phyloP scores from a whole-genome alignment of 108 stramenopile genomes.

The Pseudonitzschia multistriata region DNA sequence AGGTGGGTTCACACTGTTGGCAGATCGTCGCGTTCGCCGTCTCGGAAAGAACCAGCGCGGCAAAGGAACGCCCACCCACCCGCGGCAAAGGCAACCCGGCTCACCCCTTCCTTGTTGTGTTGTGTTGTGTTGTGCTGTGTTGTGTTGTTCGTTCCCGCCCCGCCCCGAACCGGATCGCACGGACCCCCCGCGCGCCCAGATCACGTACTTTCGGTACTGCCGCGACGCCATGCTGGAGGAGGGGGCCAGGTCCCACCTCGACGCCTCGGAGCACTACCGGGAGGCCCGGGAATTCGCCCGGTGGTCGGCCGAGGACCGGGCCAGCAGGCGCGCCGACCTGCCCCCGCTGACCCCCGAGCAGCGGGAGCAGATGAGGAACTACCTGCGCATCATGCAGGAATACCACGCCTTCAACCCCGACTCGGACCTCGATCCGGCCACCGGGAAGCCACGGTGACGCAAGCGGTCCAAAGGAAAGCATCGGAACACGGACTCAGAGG shows the following conservation, averaged over 20 bases:
- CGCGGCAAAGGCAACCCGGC: too few relatives aligned
- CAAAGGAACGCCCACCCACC: too few relatives aligned
- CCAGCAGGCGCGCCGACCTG: conserved; percentile 33
- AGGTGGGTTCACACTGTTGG: too few relatives aligned
- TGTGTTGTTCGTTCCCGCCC: not conserved
- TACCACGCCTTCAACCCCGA: conserved; percentile 42
- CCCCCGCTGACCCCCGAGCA: conserved; percentile 64
- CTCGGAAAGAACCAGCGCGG: too few relatives aligned
- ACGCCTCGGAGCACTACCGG: conserved; percentile 57
- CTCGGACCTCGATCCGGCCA: conserved; percentile 25
- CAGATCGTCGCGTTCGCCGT: not conserved
- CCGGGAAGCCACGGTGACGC: conserved; percentile 14
- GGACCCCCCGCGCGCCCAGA: conserved; percentile 6
- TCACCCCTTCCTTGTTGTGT: too few relatives aligned
- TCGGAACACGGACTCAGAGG: too few relatives aligned
- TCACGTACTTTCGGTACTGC: conserved; percentile 59
- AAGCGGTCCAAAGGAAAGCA: not conserved
- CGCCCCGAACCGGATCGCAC: not conserved
- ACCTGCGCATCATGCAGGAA: conserved; percentile 58
- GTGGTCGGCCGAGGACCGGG: conserved; percentile 52
- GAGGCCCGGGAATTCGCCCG: conserved; percentile 58
- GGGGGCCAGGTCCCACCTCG: conserved; percentile 48
- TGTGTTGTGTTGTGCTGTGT: not conserved
- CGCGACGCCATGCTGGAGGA: conserved; percentile 53
- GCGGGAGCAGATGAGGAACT: conserved; percentile 56